Base-by-base conservation (phyloP, 345 rosid genomes). In the Passiflora organensis region DNA sequence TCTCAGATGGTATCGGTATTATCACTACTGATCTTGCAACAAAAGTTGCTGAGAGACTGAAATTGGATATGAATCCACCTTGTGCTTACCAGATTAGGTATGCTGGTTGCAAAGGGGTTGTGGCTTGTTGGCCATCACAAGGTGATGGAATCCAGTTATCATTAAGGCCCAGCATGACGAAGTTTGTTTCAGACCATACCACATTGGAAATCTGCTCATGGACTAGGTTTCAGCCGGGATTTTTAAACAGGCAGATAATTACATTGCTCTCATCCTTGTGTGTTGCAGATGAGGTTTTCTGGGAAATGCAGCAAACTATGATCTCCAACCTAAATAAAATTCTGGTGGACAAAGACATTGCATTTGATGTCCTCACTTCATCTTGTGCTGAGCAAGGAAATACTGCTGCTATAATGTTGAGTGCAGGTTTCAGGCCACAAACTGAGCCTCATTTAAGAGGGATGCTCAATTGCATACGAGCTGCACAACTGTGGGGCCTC, bases 151-250 rank as follows among this genome's bases (percentile, higher is more conserved):
- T 76, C 65, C 78, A 78, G 32, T 66, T 91, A 41, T 87, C 85
- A 34, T 69, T 88, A 53, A 76, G 96, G 76, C 23, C 17, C 12
- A 91, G 96, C 39, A 91, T 88, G 95, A 61, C 58, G 62, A 88
- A 91, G 66, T 91, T 91, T 77, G 28, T 5, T 0, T 86, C 96
- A 14, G 23, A 60, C 6, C 98, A 88, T 62, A 78, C 85, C 6
- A 81, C 68, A 44, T 59, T 91, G 65, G 98, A 91, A 64, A 81
- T 91, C 32, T 86, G 87, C 63, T 84, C 95, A 15, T 86, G 96
- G 96, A 86, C 96, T 19, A 76, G 93, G 69, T 84, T 84, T 76
- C 95, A 88, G 74, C 93, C 96, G 43, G 96, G 95, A 42, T 91
- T 91, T 72, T 63, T 91, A 10, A 91, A 91, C 48, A 81, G 98